Evolutionary conservation across 2,329 filamentous ascomycete species (phyloP).

Genomic region (Pseudopithomyces maydicus): DNA sequence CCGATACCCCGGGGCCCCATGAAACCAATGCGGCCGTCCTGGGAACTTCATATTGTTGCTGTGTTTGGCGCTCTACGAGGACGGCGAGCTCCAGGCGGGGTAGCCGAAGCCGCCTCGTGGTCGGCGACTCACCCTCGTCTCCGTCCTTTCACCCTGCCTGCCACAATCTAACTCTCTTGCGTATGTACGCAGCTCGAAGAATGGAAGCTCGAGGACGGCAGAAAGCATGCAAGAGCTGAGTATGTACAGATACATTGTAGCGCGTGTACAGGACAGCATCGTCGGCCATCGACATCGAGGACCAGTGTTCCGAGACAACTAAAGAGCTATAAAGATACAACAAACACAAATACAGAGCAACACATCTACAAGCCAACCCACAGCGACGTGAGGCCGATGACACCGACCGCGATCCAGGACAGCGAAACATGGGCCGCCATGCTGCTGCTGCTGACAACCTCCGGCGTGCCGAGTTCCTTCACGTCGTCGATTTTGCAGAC

Average conservation of each 20-base stretch:
- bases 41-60: neutral
- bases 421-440: conserved; percentile 24
- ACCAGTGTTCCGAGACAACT: too few species aligned
- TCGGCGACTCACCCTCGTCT: neutral
- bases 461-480: conserved; percentile 37
- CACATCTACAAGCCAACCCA: conserved; percentile 21
- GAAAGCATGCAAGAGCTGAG: too few species aligned
- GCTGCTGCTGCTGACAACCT: conserved; percentile 33
- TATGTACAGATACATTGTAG: too few species aligned
- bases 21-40: too few species aligned
- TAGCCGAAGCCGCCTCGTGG: neutral
- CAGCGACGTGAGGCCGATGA: conserved; percentile 27
- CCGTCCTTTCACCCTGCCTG: neutral
- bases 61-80: neutral
- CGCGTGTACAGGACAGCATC: too few species aligned
- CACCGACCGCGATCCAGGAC: conserved; percentile 31
- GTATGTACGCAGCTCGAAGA: too few species aligned
- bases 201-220: too few species aligned
- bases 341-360: neutral
- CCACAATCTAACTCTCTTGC: neutral
- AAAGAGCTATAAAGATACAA: too few species aligned
- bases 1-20: too few species aligned
- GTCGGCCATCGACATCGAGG: too few species aligned
- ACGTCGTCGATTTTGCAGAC: conserved; percentile 47
- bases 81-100: neutral